phyloP scores from a whole-genome alignment of 495 filamentous ascomycete genomes.

The Paragyromitra xinjiangensis region DNA sequence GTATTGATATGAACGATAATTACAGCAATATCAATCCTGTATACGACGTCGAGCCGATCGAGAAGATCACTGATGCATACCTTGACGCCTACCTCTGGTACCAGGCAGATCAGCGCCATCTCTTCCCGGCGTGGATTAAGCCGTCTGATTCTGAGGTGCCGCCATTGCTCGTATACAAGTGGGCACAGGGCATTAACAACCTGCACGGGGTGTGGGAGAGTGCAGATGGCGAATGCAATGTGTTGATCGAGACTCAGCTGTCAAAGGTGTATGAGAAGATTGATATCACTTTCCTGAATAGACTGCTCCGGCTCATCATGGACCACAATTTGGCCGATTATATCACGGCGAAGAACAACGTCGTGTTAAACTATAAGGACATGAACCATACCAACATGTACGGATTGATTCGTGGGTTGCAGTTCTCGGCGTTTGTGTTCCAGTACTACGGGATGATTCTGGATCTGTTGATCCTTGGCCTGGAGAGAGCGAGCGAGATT shows the following conservation, averaged over 20 bases:
- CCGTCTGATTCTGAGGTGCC: constrained; percentile 98
- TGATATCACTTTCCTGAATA: constrained; percentile 93
- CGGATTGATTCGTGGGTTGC: constrained; percentile 94
- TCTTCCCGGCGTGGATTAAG: constrained; percentile 99
- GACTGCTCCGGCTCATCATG: constrained; percentile 94
- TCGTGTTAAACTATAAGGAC: constrained; percentile 98
- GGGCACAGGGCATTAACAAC: constrained; percentile 99
- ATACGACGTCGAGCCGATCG: constrained; percentile 98
- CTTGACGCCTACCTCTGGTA: constrained; percentile 99
- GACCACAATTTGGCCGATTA: constrained; percentile 99
- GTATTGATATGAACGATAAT: constrained; percentile 99
- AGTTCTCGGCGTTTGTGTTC: constrained; percentile 98
- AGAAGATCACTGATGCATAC: constrained; percentile 99
- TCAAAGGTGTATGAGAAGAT: constrained; percentile 99
- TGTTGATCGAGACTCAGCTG: constrained; percentile 97
- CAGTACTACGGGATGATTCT: constrained; percentile 98
- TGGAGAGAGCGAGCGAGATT: constrained; percentile 95
- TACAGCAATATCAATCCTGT: constrained; percentile 99
- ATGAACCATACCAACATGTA: constrained; percentile 99
- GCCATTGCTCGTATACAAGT: constrained; percentile 96
- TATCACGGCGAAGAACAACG: constrained; percentile 99
- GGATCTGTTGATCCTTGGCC: constrained; percentile 88
- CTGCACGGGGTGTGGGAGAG: constrained; percentile 97
- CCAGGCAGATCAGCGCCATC: constrained; percentile 95
- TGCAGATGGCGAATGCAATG: constrained; percentile 94